phyloP scores from a whole-genome alignment of 176 grass and related monocot species.

The Poa pratensis region DNA sequence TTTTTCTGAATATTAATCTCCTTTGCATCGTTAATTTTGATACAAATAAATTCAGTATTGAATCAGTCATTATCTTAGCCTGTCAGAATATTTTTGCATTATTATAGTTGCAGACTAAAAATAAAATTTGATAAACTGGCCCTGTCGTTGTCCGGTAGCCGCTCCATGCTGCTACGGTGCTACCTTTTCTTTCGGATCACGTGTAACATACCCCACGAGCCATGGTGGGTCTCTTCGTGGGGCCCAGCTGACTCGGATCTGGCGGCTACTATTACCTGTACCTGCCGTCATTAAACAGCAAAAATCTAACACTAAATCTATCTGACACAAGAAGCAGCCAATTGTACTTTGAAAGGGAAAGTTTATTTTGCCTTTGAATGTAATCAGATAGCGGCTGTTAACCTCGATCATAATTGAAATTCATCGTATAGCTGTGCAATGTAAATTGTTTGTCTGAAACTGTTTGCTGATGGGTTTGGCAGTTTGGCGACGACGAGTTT shows the following conservation, averaged over 20 bases:
- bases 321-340: neutral
- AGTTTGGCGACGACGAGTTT: constrained; percentile 96
- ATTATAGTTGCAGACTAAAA: neutral
- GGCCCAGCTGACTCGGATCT: constrained; percentile 51
- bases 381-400: neutral
- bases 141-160: neutral
- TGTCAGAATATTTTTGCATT: neutral
- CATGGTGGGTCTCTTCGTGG: neutral
- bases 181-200: too few relatives aligned
- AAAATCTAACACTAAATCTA: neutral
- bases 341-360: neutral
- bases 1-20: too few relatives aligned
- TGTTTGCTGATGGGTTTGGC: neutral
- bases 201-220: neutral
- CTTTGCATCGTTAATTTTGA: neutral
- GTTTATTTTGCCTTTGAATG: neutral
- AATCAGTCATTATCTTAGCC: neutral
- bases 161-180: neutral
- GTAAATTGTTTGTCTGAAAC: neutral
- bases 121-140: neutral
- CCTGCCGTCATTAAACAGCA: neutral
- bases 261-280: constrained; percentile 3
- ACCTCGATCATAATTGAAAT: neutral
- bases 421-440: too few relatives aligned
- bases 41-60: neutral